phyloP scores from a whole-genome alignment of 164 flowering plant genomes.

The Cinnamomum chago region DNA sequence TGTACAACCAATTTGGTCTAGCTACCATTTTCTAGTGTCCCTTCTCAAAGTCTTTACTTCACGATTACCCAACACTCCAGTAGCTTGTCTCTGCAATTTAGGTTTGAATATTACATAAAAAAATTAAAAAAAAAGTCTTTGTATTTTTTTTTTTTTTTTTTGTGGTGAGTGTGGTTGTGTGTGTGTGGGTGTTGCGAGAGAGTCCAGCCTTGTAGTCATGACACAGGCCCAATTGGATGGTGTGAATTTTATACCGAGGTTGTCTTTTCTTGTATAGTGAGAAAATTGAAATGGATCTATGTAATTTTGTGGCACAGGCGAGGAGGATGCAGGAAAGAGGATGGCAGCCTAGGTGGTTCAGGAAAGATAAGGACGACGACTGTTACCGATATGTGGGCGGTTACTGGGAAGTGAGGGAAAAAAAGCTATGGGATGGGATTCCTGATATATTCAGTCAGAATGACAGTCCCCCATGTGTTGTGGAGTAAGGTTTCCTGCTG shows the following conservation, averaged over 20 bases:
- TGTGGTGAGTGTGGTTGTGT: too few relatives aligned
- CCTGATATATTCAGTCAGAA: conserved; percentile 69
- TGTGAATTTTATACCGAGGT: background rate
- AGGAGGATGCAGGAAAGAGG: conserved; percentile 94
- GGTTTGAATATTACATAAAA: too few relatives aligned
- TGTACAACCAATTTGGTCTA: too few relatives aligned
- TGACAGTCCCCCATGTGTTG: conserved; percentile 25
- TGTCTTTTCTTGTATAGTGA: background rate
- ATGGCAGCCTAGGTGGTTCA: conserved; percentile 96
- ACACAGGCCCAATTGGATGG: too few relatives aligned
- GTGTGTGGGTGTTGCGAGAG: too few relatives aligned
- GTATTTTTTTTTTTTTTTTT: too few relatives aligned
- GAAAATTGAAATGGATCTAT: background rate
- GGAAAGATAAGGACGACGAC: conserved; percentile 74
- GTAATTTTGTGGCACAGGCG: conserved; percentile 45
- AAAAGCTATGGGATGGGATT: conserved; percentile 65
- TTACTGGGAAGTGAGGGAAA: conserved; percentile 91
- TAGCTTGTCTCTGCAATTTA: too few relatives aligned
- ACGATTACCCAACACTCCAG: too few relatives aligned
- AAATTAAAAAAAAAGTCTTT: too few relatives aligned
- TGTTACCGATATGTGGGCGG: conserved; percentile 82
- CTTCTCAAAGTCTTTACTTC: too few relatives aligned
- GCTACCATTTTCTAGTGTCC: too few relatives aligned
- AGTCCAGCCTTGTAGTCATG: too few relatives aligned
- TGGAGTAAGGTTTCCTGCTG: conserved; percentile 25